These are phyloP conservation scores for Macrotyloma uniflorum DNA, from an alignment of 306 rosid species.

Conservation along the genomic window DNA sequence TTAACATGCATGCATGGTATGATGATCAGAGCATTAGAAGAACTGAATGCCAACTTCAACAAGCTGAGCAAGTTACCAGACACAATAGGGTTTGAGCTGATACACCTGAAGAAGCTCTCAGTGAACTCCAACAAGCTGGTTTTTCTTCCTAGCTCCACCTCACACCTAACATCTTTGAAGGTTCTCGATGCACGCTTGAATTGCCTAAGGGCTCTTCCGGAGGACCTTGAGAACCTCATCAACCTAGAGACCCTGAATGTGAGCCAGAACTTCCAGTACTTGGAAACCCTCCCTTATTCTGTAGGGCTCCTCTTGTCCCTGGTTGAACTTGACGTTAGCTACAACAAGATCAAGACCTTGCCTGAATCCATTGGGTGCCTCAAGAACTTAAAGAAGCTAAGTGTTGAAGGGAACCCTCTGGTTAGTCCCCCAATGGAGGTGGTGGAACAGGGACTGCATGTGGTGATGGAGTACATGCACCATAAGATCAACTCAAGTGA, in stretches of 20 bases:
- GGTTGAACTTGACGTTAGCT: constrained; percentile 81
- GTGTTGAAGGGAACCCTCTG: constrained; percentile 84
- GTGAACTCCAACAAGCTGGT: constrained; percentile 83
- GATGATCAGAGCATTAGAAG: constrained; percentile 69
- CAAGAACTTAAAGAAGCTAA: constrained; percentile 60
- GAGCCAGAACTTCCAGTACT: constrained; percentile 91
- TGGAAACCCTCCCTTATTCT: constrained; percentile 72
- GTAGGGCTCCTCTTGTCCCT: constrained; percentile 81
- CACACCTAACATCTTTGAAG: constrained; percentile 61
- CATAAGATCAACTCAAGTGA: constrained; percentile 56
- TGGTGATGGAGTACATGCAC: constrained; percentile 68
- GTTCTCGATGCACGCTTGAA: constrained; percentile 81
- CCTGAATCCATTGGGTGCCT: constrained; percentile 88
- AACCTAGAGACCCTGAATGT: constrained; percentile 79
- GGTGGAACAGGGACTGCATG: constrained; percentile 64
- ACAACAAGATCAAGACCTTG: constrained; percentile 63
- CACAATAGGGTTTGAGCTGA: constrained; percentile 78
- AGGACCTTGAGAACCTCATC: constrained; percentile 78
- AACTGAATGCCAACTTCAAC: constrained; percentile 90
- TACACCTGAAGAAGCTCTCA: constrained; percentile 67
- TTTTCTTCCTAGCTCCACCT: constrained; percentile 68
- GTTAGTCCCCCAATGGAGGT: constrained; percentile 70
- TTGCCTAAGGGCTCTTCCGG: constrained; percentile 71
- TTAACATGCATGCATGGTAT: constrained; percentile 11
- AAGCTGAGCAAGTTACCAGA: constrained; percentile 67